phyloP scores from a whole-genome alignment of 257 asterid species.

The Gardenia jasminoides region DNA sequence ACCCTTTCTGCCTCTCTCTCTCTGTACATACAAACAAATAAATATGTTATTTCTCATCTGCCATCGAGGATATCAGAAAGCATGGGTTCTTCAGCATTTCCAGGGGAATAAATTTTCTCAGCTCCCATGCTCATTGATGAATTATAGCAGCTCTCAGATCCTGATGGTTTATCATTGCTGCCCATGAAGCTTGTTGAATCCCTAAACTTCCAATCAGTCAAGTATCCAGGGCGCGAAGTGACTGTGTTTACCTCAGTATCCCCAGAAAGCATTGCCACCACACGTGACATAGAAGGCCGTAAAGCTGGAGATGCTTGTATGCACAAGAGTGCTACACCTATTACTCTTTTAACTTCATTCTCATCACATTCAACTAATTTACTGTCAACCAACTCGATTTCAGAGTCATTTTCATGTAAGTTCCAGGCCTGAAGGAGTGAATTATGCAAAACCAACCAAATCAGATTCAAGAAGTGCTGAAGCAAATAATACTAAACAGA shows the following conservation, averaged over 20 bases:
- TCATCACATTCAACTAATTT: conserved; percentile 10
- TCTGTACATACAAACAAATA: background rate
- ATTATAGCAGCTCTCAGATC: background rate
- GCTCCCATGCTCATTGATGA: background rate
- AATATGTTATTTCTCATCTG: background rate
- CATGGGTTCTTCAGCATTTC: conserved; percentile 1
- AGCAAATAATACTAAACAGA: background rate
- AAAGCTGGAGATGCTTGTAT: conserved; percentile 26
- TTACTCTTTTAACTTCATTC: conserved; percentile 21
- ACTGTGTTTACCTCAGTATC: conserved; percentile 12
- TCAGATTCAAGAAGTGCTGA: background rate
- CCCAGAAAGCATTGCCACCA: conserved; percentile 27
- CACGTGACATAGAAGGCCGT: conserved; percentile 30
- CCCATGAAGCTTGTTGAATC: conserved; percentile 18
- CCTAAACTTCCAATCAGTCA: conserved; percentile 21
- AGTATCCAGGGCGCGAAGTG: conserved; percentile 23
- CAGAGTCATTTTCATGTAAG: conserved; percentile 18
- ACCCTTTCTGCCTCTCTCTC: background rate
- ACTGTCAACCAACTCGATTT: conserved; percentile 12
- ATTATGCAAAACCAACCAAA: background rate
- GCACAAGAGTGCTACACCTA: conserved; percentile 24
- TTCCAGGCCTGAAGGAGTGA: conserved; percentile 23
- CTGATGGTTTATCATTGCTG: conserved; percentile 2
- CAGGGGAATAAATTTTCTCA: background rate
- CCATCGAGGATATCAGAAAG: conserved; percentile 15